Conservation (phyloP, 768 basidiomycete genomes). For the Lenzites betulinus region DNA sequence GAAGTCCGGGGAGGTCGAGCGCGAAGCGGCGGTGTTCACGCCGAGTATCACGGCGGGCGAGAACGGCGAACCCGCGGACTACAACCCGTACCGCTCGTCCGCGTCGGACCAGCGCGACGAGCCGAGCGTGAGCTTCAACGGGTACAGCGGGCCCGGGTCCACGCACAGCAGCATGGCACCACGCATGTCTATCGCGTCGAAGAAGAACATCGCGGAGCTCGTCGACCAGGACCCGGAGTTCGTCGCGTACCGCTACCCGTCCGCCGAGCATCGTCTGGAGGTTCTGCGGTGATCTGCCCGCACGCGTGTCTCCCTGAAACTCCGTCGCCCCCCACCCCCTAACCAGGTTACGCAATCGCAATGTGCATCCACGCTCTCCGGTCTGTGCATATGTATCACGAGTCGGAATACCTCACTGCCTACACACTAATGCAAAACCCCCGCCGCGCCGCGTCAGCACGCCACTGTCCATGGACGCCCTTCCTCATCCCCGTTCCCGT, state of each 20-base stretch:
- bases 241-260: conserved; percentile 86
- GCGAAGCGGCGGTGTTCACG: conserved; percentile 7
- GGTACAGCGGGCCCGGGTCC: conserved; percentile 53
- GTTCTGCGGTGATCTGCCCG: conserved; percentile 53
- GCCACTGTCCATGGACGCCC: not conserved
- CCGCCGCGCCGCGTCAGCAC: not conserved
- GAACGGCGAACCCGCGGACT: conserved; percentile 18
- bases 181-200: conserved; percentile 64
- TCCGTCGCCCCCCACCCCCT: too few species aligned
- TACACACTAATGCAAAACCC: conserved; percentile 1
- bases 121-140: conserved; percentile 41
- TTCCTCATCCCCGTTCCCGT: not conserved
- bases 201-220: conserved; percentile 73
- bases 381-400: conserved; percentile 7
- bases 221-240: conserved; percentile 88
- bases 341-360: too few species aligned
- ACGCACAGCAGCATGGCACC: conserved; percentile 49
- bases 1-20: conserved; percentile 32
- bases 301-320: too few species aligned
- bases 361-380: not conserved
- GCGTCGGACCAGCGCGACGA: conserved; percentile 45
- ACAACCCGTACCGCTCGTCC: conserved; percentile 31
- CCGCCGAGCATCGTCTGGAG: conserved; percentile 68
- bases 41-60: not conserved
- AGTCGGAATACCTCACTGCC: conserved; percentile 1